phyloP scores from a whole-genome alignment of 2,329 filamentous ascomycete genomes.

The Arthrinium phaeospermum region DNA sequence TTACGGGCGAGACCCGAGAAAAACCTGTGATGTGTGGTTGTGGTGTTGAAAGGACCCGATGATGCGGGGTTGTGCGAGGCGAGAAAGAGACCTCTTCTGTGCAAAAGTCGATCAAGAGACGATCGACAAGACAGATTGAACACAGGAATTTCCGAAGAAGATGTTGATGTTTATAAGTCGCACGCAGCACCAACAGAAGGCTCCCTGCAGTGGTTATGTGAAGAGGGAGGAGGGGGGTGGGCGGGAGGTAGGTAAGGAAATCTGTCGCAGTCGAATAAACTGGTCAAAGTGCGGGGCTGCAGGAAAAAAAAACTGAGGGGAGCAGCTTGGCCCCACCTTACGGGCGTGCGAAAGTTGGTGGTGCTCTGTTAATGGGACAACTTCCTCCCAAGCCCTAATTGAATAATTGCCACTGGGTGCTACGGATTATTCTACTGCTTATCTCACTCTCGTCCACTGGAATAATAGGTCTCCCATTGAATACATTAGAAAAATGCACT shows the following conservation, averaged over 20 bases:
- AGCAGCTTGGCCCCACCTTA: slow-evolving; percentile 5
- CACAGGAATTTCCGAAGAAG: not conserved
- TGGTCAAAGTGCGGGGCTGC: slow-evolving; percentile 11
- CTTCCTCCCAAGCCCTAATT: slow-evolving; percentile 13
- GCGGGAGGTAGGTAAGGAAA: not conserved
- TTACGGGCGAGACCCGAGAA: slow-evolving; percentile 12
- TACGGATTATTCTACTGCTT: not conserved
- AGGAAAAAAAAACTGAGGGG: slow-evolving; percentile 16
- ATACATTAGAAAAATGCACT: not conserved
- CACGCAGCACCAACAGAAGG: slow-evolving; percentile 15
- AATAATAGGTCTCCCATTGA: not conserved
- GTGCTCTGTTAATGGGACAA: slow-evolving; percentile 5
- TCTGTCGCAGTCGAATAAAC: slow-evolving; percentile 14
- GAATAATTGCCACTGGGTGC: slow-evolving; percentile 7
- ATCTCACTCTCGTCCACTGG: not conserved
- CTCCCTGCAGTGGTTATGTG: slow-evolving; percentile 15
- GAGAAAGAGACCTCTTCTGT: slow-evolving; percentile 14
- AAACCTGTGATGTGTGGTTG: slow-evolving; percentile 17
- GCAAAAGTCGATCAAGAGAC: slow-evolving; percentile 11
- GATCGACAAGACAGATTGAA: slow-evolving; percentile 13
- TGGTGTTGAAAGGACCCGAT: slow-evolving; percentile 17
- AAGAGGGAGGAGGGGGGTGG: slow-evolving; percentile 15
- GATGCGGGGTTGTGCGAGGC: slow-evolving; percentile 26
- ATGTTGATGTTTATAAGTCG: slow-evolving; percentile 16
- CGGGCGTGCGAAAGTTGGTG: slow-evolving; percentile 8